Conservation (phyloP, 176 grass and related monocot species). For the Phoenix dactylifera region DNA sequence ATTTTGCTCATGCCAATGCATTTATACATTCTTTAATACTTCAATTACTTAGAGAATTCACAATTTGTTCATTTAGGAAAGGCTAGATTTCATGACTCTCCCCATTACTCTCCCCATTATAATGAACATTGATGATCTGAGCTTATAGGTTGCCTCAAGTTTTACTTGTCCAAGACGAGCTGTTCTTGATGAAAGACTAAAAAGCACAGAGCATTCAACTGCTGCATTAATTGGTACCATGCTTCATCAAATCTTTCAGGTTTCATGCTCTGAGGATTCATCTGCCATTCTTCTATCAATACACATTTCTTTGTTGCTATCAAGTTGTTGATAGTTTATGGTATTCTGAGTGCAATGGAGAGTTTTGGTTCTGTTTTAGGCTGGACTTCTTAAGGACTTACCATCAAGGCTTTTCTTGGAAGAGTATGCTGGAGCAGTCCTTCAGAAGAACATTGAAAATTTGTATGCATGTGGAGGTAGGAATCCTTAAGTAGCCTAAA, state of each 20-base stretch:
- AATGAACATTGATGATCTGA: slow-evolving; percentile 8
- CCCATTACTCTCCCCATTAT: background rate
- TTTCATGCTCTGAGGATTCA: slow-evolving; percentile 28
- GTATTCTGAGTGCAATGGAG: background rate
- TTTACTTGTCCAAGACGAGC: slow-evolving; percentile 87
- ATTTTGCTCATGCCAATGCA: too few relatives aligned
- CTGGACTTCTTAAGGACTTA: slow-evolving; percentile 55
- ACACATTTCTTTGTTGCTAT: slow-evolving; percentile 13
- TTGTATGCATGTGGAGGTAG: slow-evolving; percentile 85
- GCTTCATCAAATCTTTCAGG: slow-evolving; percentile 99
- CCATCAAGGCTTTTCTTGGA: slow-evolving; percentile 69
- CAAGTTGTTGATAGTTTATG: slow-evolving; percentile 8
- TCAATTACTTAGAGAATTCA: too few relatives aligned
- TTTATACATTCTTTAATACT: too few relatives aligned
- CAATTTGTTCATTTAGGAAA: too few relatives aligned
- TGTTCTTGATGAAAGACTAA: slow-evolving; percentile 86
- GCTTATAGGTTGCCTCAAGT: slow-evolving; percentile 85
- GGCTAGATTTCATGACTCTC: slow-evolving; percentile 3
- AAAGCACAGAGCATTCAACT: slow-evolving; percentile 63
- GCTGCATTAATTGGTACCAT: slow-evolving; percentile 78
- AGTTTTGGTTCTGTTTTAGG: slow-evolving; percentile 32
- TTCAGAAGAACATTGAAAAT: slow-evolving; percentile 79
- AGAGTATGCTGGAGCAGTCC: slow-evolving; percentile 56
- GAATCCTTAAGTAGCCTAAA: background rate
- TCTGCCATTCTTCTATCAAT: slow-evolving; percentile 3